These are phyloP conservation scores for Leccinum subgranulosum DNA, from an alignment of 768 basidiomycete genomes.

Conservation along the genomic window DNA sequence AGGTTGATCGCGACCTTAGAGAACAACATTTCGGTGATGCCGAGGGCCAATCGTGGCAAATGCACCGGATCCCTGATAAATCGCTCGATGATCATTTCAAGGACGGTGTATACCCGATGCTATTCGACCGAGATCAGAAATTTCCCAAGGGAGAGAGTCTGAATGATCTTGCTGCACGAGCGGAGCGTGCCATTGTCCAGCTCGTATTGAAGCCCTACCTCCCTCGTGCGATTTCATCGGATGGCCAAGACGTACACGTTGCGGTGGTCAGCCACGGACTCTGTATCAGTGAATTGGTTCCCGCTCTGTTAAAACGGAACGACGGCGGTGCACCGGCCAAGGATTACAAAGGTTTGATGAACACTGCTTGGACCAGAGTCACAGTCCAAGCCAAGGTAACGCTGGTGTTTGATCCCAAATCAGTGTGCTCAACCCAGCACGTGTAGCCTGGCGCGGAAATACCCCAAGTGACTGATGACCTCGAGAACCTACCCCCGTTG, in stretches of 20 bases:
- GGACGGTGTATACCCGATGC: conserved; percentile 50
- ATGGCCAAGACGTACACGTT: conserved; percentile 44
- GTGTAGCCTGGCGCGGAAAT: conserved; percentile 30
- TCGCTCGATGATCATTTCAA: conserved; percentile 47
- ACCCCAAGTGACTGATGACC: conserved; percentile 12
- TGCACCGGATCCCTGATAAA: conserved; percentile 24
- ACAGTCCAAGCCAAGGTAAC: conserved; percentile 47
- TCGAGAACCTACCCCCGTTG: conserved; percentile 33
- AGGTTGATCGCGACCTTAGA: conserved; percentile 49
- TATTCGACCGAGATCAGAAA: conserved; percentile 42
- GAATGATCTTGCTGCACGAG: conserved; percentile 58
- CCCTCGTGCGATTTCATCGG: conserved; percentile 38
- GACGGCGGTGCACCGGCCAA: conserved; percentile 25
- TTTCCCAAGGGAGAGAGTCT: conserved; percentile 75
- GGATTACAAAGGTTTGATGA: conserved; percentile 51
- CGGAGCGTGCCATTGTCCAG: conserved; percentile 47
- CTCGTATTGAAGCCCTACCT: conserved; percentile 54
- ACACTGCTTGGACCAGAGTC: conserved; percentile 69
- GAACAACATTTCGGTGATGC: conserved; percentile 72
- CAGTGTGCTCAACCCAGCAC: conserved; percentile 3
- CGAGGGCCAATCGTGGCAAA: conserved; percentile 56
- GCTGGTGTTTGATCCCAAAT: not conserved
- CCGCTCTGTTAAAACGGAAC: conserved; percentile 45
- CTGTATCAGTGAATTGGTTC: conserved; percentile 59
- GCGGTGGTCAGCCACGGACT: conserved; percentile 76